These are phyloP conservation scores for Kuraishia capsulata DNA, from an alignment of 805 yeast genomes.

Conservation along the genomic window DNA sequence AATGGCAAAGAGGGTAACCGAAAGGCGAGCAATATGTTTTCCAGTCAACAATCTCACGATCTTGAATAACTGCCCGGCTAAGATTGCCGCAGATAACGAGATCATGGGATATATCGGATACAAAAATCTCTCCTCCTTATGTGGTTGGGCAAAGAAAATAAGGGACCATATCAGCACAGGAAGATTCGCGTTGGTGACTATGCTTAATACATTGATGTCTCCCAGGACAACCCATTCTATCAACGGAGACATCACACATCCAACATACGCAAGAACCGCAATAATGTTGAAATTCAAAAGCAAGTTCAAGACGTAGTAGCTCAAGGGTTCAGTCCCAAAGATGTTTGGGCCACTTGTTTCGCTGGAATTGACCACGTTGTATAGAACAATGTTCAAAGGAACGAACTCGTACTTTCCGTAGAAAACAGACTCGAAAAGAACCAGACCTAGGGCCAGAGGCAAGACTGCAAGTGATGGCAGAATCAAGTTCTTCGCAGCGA, in stretches of 20 bases:
- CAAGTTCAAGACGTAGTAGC: slow-evolving; percentile 62
- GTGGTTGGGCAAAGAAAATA: slow-evolving; percentile 70
- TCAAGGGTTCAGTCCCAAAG: slow-evolving; percentile 77
- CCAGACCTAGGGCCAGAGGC: slow-evolving; percentile 8
- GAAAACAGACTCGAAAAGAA: slow-evolving; percentile 45
- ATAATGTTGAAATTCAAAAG: slow-evolving; percentile 64
- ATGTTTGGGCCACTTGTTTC: slow-evolving; percentile 80
- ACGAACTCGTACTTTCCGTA: slow-evolving; percentile 58
- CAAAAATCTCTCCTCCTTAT: slow-evolving; percentile 86
- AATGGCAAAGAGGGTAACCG: neutral
- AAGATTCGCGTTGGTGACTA: slow-evolving; percentile 32
- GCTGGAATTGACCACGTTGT: slow-evolving; percentile 65
- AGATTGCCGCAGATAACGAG: slow-evolving; percentile 50
- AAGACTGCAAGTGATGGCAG: slow-evolving; percentile 9
- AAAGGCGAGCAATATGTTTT: neutral
- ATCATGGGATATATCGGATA: slow-evolving; percentile 78
- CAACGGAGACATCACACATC: slow-evolving; percentile 23
- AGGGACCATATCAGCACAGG: slow-evolving; percentile 50
- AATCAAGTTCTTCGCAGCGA: slow-evolving; percentile 8
- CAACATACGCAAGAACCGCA: slow-evolving; percentile 30
- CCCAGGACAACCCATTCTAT: slow-evolving; percentile 7
- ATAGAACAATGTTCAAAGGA: slow-evolving; percentile 73
- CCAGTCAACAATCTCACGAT: neutral
- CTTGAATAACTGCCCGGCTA: slow-evolving; percentile 15
- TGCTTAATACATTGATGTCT: slow-evolving; percentile 7